These are phyloP conservation scores for Eimeria zaria DNA, from an alignment of 169 alveolate species.

Conservation along the genomic window DNA sequence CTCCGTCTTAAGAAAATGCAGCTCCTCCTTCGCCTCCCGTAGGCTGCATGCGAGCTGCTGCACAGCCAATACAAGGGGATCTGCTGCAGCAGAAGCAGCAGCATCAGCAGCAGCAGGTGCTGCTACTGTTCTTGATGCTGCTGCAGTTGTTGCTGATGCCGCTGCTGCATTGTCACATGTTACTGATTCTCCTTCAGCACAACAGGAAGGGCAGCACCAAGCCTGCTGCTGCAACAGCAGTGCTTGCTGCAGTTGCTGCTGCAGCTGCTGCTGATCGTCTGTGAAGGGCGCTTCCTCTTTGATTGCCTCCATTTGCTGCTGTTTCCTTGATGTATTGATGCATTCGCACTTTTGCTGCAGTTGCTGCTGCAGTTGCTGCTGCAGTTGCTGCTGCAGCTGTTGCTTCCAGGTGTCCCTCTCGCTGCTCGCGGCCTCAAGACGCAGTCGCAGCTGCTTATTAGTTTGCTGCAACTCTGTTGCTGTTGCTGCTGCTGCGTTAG, in stretches of 20 bases:
- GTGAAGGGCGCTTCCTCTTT: not conserved
- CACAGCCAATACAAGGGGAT: not conserved
- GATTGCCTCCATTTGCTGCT: not conserved
- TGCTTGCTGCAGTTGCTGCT: conserved; percentile 8
- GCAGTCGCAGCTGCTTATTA: conserved; percentile 14
- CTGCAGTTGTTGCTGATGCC: not conserved
- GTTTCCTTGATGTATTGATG: not conserved
- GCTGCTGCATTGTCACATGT: not conserved
- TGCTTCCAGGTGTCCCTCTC: conserved; percentile 50
- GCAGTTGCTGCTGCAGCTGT: conserved; percentile 56
- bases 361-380: not conserved
- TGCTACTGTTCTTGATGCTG: conserved; percentile 20
- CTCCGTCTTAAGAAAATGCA: not conserved
- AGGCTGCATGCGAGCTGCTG: conserved; percentile 22
- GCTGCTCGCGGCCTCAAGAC: not conserved
- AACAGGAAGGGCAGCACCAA: not conserved
- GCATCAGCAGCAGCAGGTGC: not conserved
- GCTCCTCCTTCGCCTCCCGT: not conserved
- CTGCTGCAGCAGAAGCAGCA: not conserved
- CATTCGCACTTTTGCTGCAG: not conserved
- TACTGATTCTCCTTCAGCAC: not conserved
- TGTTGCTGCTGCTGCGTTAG: not conserved
- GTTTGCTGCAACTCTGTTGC: not conserved
- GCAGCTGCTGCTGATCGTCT: conserved; percentile 9
- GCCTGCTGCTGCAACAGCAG: not conserved